Base-by-base conservation (phyloP, 805 yeast species). In the Nakazawaea ambrosiae region DNA sequence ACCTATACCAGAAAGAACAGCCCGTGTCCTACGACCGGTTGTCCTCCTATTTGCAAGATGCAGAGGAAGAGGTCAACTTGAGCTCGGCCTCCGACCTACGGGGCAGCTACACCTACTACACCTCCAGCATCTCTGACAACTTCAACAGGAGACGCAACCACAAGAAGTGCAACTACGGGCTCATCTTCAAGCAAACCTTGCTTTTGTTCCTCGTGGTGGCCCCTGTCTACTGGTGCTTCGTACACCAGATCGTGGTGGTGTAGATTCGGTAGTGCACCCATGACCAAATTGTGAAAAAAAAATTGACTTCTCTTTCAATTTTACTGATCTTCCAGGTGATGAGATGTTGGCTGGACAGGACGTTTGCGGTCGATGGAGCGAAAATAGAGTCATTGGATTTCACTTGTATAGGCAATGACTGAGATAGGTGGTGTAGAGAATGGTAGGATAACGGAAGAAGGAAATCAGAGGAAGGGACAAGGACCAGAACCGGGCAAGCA, bases 161-260 rank as follows among this genome's bases (percentile, higher is more conserved):
- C 27, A 6, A 24, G 2, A 26, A 33, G 27, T 32, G 31, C 26
- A 37, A 37, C 17, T 37, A 28, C 27, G 2, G 19, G 4, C 22
- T 37, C 8, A 11, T 26, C 12, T 18, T 26, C 10, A 31, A 31
- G 20, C 31, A 37, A 9, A 5, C 18, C 5, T 12, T 4, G 5
- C 4, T 27, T 8, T 22, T 37, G 6, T 31, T 27, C 17, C 12
- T 20, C 9, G 27, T 23, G 16, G 40, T 37, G 27, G 31, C 31
- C 14, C 7, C 20, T 8, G 20, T 37, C 1, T 37, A 37, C n/a
- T 37, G 40, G 40, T 5, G 18, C 18, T 36, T 36, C 15, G 36
- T 37, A 14, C 55, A 53, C 31, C 57, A 53, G 34, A 25, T 36
- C 6, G 12, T 30, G 34, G 8, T 30, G 17, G 11, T 25, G 19